Base-by-base conservation (phyloP, 169 alveolate genomes). In the Nephromyces sp. region DNA sequence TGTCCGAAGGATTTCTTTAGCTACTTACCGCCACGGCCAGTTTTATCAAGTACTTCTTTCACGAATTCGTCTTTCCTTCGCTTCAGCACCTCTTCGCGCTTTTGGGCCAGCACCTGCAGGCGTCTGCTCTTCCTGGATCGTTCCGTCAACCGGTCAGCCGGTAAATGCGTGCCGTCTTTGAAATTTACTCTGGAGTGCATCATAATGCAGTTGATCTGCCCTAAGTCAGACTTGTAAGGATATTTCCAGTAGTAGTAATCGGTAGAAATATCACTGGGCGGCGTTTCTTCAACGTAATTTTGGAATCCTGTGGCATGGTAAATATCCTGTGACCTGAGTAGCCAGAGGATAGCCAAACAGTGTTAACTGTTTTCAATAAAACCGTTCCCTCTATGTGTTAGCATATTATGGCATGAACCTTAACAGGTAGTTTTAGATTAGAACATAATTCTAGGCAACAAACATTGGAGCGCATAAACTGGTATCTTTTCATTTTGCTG, bases 141-240 rank as follows among this genome's bases (percentile, higher is more conserved):
- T 8, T 31, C 74, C 1, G 52, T 29, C 70, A 74, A 21, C 4
- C 88, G 79, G 3, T 83, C 88, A 4, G 84, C 62, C 0, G 88
- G 88, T 27, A 80, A 35, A n/a, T 67, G 71, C 1, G 88, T 79
- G 6, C 79, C 82, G 34, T 83, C 88, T 21, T 64, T 79, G 65
- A 83, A 63, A n/a, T 83, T 83, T 51, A 43, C 88, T 62, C 77
- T 85, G 31, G 86, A 67, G 29, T 83, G 86, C 88, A 83, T 83
- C 88, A 83, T 83, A 5, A 79, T 79, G 6, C 79, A 76, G 33
- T 83, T 70, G 32, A 83, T 79, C 43, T 61, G 28, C 61, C 88
- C 88, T 29, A 79, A 62, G 66, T 83, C 86, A 15, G 88, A 78
- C 27, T 64, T 31, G 53, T 70, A 83, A 24, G 88, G 88, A 24